Conservation (phyloP, 2,329 filamentous ascomycete species). For the Fusarium sp. region DNA sequence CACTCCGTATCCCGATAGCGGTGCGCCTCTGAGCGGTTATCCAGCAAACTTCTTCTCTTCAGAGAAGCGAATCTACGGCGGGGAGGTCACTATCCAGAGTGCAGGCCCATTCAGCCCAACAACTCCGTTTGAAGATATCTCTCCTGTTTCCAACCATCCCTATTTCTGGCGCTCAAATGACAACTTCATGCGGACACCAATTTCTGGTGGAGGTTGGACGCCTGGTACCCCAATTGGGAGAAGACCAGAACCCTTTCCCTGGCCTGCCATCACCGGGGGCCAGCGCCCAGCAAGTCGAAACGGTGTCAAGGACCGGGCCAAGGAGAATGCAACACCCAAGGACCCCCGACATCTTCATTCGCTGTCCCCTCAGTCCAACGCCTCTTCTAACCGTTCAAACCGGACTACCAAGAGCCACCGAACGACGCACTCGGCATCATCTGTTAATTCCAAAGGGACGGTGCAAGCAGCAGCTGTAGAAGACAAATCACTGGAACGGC, state of each 20-base stretch:
- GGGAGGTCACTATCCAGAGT: slow-evolving; percentile 31
- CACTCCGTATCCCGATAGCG: slow-evolving; percentile 43
- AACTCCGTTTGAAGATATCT: neutral
- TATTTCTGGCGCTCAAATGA: slow-evolving; percentile 39
- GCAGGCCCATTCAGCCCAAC: slow-evolving; percentile 18
- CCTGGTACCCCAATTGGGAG: slow-evolving; percentile 35
- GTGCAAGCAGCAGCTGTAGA: neutral
- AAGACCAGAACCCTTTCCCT: slow-evolving; percentile 40
- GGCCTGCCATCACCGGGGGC: slow-evolving; percentile 28
- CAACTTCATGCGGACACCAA: slow-evolving; percentile 26
- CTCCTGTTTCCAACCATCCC: neutral
- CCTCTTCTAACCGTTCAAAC: slow-evolving; percentile 3
- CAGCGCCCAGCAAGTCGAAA: slow-evolving; percentile 2
- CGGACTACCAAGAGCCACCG: slow-evolving; percentile 3
- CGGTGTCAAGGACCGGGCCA: neutral
- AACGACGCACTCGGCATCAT: neutral
- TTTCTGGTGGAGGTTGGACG: slow-evolving; percentile 14
- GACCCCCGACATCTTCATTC: neutral
- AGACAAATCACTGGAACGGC: slow-evolving; percentile 23
- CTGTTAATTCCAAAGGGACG: neutral
- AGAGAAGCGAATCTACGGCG: slow-evolving; percentile 26
- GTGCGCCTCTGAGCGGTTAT: slow-evolving; percentile 37
- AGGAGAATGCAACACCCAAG: neutral
- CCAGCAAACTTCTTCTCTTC: slow-evolving; percentile 15
- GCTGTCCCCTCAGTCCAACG: slow-evolving; percentile 16